phyloP scores from a whole-genome alignment of 495 filamentous ascomycete genomes.

The Antarctomyces pellizariae region DNA sequence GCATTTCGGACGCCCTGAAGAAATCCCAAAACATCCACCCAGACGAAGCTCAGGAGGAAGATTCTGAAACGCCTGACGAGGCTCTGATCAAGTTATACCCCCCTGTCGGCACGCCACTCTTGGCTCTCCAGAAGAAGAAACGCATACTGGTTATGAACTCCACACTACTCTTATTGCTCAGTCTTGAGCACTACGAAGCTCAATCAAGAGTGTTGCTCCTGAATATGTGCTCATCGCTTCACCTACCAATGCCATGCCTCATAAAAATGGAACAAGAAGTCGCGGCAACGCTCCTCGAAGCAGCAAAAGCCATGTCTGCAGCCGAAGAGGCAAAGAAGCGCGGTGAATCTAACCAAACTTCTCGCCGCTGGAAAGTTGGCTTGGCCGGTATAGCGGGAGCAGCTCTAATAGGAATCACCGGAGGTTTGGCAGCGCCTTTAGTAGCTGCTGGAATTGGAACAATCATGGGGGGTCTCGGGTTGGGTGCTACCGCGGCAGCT shows the following conservation, averaged over 20 bases:
- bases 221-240: conserved; percentile 40
- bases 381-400: conserved; percentile 49
- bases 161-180: conserved; percentile 50
- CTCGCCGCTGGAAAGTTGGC: conserved; percentile 59
- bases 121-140: conserved; percentile 19
- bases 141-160: conserved; percentile 27
- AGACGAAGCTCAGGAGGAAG: conserved; percentile 11
- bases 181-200: conserved; percentile 57
- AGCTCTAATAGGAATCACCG: conserved; percentile 46
- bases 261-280: conserved; percentile 52
- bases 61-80: conserved; percentile 16
- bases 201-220: conserved; percentile 56
- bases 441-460: conserved; percentile 64
- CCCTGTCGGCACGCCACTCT: conserved; percentile 20
- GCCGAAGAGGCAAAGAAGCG: conserved; percentile 44
- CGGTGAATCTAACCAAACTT: conserved; percentile 36
- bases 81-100: conserved; percentile 20
- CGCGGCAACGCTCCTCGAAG: conserved; percentile 47
- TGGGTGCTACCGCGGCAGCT: conserved; percentile 44
- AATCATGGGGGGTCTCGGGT: conserved; percentile 56
- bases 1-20: conserved; percentile 1
- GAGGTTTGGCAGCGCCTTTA: conserved; percentile 59
- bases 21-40: not conserved
- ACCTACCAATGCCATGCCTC: conserved; percentile 37
- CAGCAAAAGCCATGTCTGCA: conserved; percentile 42